Evolutionary conservation across 2,329 filamentous ascomycete species (phyloP).

Genomic region (Epichloe bromicola): DNA sequence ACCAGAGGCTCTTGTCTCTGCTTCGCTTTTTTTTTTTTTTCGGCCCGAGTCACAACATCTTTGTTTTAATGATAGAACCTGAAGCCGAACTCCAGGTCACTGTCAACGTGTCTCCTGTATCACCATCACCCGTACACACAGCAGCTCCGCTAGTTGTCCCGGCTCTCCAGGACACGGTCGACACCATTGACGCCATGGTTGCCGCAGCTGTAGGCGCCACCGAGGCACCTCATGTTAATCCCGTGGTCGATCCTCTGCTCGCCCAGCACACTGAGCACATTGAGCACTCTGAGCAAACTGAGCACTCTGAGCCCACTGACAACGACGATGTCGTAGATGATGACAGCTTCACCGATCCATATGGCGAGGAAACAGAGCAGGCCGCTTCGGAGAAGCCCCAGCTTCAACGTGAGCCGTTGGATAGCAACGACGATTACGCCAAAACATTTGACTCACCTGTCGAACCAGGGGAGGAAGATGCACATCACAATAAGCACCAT

Average conservation of each 20-base stretch:
- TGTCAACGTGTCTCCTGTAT: constrained; percentile 39
- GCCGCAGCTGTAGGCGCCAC: constrained; percentile 19
- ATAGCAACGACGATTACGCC: constrained; percentile 36
- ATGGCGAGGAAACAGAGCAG: constrained; percentile 26
- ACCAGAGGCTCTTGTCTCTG: constrained; percentile 4
- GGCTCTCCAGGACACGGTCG: constrained; percentile 38
- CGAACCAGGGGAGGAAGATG: constrained; percentile 23
- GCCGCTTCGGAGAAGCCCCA: constrained; percentile 9
- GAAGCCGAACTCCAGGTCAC: constrained; percentile 37
- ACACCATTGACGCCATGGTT: constrained; percentile 35
- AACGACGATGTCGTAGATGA: constrained; percentile 28
- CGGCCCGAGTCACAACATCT: constrained; percentile 1
- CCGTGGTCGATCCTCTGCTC: constrained; percentile 20
- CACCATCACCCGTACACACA: constrained; percentile 34
- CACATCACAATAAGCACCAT: constrained; percentile 24
- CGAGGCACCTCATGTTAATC: constrained; percentile 15
- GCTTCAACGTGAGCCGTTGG: constrained; percentile 17
- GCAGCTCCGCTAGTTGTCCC: constrained; percentile 35
- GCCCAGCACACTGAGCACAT: constrained; percentile 18
- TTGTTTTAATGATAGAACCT: constrained; percentile 31
- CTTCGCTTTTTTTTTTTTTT: constrained; percentile 6
- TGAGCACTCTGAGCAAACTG: constrained; percentile 1
- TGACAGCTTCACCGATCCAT: constrained; percentile 35
- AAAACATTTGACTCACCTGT: constrained; percentile 38
- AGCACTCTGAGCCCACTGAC: constrained; percentile 11